phyloP scores from a whole-genome alignment of 306 rosid genomes.

The Cicer chorassanicum region DNA sequence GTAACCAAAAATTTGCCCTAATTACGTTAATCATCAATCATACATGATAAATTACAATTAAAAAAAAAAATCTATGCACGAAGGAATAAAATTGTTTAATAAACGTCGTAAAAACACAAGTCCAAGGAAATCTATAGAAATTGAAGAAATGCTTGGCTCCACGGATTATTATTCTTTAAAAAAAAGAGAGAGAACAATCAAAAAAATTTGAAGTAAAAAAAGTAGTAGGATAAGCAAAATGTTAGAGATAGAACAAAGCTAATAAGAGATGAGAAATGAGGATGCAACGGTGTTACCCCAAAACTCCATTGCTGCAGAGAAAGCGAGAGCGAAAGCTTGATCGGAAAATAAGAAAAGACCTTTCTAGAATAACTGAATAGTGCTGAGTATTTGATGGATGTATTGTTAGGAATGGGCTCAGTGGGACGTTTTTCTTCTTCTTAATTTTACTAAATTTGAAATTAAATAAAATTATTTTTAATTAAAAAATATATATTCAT shows the following conservation, averaged over 20 bases:
- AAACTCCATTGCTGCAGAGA: conserved; percentile 35
- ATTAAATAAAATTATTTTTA: no score
- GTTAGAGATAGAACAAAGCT: neutral
- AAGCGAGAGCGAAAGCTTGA: neutral
- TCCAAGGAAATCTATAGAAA: neutral
- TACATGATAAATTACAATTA: neutral
- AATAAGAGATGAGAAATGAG: neutral
- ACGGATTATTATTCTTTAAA: neutral
- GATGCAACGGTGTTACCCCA: conserved; percentile 32
- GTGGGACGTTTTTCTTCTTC: no score
- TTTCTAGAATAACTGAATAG: neutral
- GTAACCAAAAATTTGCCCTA: conserved; percentile 21
- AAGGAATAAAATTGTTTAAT: neutral
- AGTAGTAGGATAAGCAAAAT: neutral
- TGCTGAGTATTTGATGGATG: neutral
- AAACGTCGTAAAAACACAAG: conserved; percentile 12
- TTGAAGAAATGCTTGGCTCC: conserved; percentile 4
- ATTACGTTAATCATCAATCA: conserved; percentile 16
- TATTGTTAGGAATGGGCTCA: no score
- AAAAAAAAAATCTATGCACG: neutral
- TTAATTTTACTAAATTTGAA: no score
- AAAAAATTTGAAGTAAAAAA: neutral
- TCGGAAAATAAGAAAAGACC: neutral
- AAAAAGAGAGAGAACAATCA: neutral
- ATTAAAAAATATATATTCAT: no score